phyloP scores from a whole-genome alignment of 345 rosid species.

The Citrus trifoliata region DNA sequence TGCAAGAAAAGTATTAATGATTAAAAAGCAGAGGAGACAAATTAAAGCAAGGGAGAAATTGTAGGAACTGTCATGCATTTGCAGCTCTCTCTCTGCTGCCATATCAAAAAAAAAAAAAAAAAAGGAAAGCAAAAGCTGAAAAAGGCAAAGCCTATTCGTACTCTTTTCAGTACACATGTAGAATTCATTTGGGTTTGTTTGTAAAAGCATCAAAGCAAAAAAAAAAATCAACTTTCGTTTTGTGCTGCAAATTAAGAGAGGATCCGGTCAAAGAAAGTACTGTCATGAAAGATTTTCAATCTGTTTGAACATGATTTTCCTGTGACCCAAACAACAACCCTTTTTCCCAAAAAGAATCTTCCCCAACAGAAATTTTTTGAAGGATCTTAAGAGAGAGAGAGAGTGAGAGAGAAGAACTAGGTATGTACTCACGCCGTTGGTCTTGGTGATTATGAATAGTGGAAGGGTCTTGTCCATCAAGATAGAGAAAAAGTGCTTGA shows the following conservation, averaged over 20 bases:
- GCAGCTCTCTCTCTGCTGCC: slow-evolving; percentile 1
- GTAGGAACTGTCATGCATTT: slow-evolving; percentile 29
- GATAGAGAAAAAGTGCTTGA: slow-evolving; percentile 90
- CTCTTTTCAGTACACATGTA: slow-evolving; percentile 17
- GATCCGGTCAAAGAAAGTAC: slow-evolving; percentile 83
- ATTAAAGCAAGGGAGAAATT: slow-evolving; percentile 1
- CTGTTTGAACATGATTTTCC: slow-evolving; percentile 53
- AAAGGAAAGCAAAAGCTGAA: slow-evolving; percentile 25
- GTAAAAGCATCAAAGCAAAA: background rate
- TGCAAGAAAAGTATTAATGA: background rate
- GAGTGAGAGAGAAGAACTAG: background rate
- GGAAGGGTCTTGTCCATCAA: slow-evolving; percentile 78
- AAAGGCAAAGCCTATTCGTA: slow-evolving; percentile 19
- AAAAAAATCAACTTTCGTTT: slow-evolving; percentile 14
- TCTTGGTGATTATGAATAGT: slow-evolving; percentile 36
- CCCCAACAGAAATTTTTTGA: background rate
- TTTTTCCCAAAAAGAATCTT: slow-evolving; percentile 29
- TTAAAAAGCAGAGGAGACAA: slow-evolving; percentile 12
- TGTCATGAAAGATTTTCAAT: slow-evolving; percentile 33
- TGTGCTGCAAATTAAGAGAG: slow-evolving; percentile 27
- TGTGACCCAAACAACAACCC: slow-evolving; percentile 40
- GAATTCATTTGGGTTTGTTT: background rate
- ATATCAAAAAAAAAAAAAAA: slow-evolving; percentile 24
- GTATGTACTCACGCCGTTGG: slow-evolving; percentile 58
- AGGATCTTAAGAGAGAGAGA: background rate